These are phyloP conservation scores for Fraxinus sp. DNA, from an alignment of 305 asterid genomes.

Conservation along the genomic window DNA sequence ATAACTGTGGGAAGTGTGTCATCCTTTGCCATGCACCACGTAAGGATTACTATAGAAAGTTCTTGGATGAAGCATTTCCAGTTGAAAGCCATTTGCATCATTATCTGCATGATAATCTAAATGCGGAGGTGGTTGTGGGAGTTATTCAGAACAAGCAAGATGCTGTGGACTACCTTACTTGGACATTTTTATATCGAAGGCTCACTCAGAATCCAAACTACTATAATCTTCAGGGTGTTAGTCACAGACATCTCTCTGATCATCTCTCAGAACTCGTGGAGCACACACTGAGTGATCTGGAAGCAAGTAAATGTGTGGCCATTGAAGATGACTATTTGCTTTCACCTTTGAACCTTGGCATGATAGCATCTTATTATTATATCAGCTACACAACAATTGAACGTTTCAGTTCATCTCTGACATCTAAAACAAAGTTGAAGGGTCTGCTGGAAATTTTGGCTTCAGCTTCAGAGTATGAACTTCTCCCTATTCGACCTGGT, in stretches of 20 bases:
- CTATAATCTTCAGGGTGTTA: constrained; percentile 87
- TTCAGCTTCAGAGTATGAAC: constrained; percentile 85
- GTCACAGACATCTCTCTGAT: constrained; percentile 85
- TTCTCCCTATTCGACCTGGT: constrained; percentile 75
- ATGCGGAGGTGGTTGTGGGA: constrained; percentile 79
- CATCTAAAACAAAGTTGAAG: constrained; percentile 77
- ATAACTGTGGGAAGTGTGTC: constrained; percentile 87
- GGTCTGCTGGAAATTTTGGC: constrained; percentile 80
- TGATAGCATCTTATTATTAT: constrained; percentile 88
- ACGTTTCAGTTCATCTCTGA: constrained; percentile 78
- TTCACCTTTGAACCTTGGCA: constrained; percentile 77
- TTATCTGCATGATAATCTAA: constrained; percentile 81
- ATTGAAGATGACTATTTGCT: constrained; percentile 65
- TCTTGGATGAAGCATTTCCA: constrained; percentile 82
- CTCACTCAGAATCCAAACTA: constrained; percentile 94
- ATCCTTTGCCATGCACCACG: constrained; percentile 94
- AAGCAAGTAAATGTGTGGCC: constrained; percentile 73
- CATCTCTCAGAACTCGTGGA: constrained; percentile 91
- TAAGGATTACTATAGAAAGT: constrained; percentile 84
- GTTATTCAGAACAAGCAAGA: constrained; percentile 91
- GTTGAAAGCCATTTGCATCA: constrained; percentile 97
- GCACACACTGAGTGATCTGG: constrained; percentile 66
- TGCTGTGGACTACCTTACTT: constrained; percentile 88
- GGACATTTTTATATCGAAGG: constrained; percentile 92
- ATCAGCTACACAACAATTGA: constrained; percentile 91